Evolutionary conservation across 768 basidiomycete genomes (phyloP).

Genomic region (Postia placenta): DNA sequence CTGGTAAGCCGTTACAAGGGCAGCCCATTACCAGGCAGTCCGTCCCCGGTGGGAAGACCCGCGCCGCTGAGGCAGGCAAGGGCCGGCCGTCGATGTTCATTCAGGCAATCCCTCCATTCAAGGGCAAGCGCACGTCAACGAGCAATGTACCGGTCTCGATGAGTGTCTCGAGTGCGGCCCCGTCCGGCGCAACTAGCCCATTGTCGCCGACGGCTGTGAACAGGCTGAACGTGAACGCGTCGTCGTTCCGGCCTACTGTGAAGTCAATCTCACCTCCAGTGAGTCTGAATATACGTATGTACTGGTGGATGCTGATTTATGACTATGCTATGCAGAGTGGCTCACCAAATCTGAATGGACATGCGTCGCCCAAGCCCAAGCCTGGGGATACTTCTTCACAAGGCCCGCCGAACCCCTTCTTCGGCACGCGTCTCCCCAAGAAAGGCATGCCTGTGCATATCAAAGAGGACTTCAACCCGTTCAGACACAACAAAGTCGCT

Average conservation of each 20-base stretch:
- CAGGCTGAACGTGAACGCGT: slow-evolving; percentile 83
- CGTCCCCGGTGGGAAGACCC: no score
- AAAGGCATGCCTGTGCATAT: slow-evolving; percentile 70
- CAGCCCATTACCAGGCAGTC: slow-evolving; percentile 12
- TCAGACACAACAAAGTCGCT: slow-evolving; percentile 78
- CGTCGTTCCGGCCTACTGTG: slow-evolving; percentile 85
- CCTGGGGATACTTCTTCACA: slow-evolving; percentile 38
- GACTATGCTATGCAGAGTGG: slow-evolving; percentile 25
- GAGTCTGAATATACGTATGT: slow-evolving; percentile 28
- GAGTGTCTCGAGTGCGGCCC: slow-evolving; percentile 6
- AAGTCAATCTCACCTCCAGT: slow-evolving; percentile 70
- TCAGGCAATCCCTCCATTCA: slow-evolving; percentile 88
- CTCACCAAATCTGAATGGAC: slow-evolving; percentile 22
- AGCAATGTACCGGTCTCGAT: slow-evolving; percentile 5
- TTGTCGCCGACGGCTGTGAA: slow-evolving; percentile 52
- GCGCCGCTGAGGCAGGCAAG: slow-evolving; percentile 15
- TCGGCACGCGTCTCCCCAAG: slow-evolving; percentile 73
- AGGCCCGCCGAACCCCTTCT: slow-evolving; percentile 78
- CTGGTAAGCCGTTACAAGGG: slow-evolving; percentile 12
- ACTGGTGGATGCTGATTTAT: slow-evolving; percentile 4
- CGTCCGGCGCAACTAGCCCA: slow-evolving; percentile 27
- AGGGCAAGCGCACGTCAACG: slow-evolving; percentile 45
- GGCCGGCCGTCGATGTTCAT: slow-evolving; percentile 66
- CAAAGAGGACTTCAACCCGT: slow-evolving; percentile 97
- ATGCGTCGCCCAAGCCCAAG: slow-evolving; percentile 57